Percentiles rank a stretch among this genome's conserved stretches.
phyloP scores from a whole-genome alignment of 2,329 filamentous ascomycete species.

The Keithomyces neogunnii region DNA sequence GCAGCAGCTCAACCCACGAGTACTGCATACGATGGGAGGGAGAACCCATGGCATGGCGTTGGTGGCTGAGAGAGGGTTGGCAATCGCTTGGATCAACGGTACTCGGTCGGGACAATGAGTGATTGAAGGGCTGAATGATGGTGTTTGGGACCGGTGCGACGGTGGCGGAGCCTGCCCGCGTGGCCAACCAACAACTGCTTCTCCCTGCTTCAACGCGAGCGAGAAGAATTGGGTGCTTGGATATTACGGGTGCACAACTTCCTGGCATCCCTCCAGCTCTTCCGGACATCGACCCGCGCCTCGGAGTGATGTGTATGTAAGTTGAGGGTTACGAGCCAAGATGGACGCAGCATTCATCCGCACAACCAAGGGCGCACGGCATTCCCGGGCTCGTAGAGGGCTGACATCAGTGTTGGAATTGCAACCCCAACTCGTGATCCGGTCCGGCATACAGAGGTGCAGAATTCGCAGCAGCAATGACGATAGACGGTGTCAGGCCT shows the following conservation, averaged over 20 bases:
- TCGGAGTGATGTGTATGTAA: not conserved
- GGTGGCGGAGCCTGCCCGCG: conserved; percentile 9
- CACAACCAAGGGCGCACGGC: conserved; percentile 2
- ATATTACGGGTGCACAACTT: not conserved
- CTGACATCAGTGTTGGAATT: not conserved
- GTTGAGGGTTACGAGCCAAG: not conserved
- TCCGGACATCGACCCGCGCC: not conserved
- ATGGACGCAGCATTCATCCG: not conserved
- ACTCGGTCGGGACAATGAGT: not conserved
- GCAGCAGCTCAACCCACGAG: not conserved
- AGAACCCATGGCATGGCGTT: conserved; percentile 4
- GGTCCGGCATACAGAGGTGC: not conserved
- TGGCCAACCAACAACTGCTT: conserved; percentile 4
- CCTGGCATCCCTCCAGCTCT: too few species aligned
- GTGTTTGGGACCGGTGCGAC: conserved; percentile 11
- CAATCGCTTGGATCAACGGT: conserved; percentile 3
- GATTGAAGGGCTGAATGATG: conserved; percentile 2
- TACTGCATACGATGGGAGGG: not conserved
- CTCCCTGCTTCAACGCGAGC: too few species aligned
- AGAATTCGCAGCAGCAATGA: not conserved
- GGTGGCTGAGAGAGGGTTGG: conserved; percentile 7
- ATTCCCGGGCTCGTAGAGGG: not conserved
- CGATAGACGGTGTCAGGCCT: not conserved
- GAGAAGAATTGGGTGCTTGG: not conserved
- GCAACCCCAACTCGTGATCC: not conserved